A percentile compares a stretch with the other conserved stretches of the same genome.
phyloP scores from a whole-genome alignment of 345 rosid genomes.

The Carallia pectinifolia region DNA sequence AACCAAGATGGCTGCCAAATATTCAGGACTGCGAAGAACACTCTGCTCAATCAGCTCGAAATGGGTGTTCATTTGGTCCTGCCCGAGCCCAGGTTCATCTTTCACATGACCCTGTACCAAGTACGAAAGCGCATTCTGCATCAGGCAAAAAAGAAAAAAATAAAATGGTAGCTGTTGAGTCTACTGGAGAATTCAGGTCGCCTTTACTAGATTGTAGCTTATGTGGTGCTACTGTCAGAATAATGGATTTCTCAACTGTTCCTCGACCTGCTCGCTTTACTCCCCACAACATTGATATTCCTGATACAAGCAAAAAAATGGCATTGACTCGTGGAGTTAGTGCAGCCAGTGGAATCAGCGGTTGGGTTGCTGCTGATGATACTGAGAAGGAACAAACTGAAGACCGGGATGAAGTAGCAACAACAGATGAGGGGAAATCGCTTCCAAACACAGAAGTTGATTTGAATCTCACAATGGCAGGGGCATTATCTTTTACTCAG shows the following conservation, averaged over 20 bases:
- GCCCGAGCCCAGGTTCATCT: slow-evolving; percentile 48
- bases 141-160: slow-evolving; percentile 63
- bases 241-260: slow-evolving; percentile 81
- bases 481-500: slow-evolving; percentile 61
- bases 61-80: slow-evolving; percentile 78
- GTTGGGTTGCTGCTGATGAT: slow-evolving; percentile 87
- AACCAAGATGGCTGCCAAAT: slow-evolving; percentile 92
- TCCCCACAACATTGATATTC: slow-evolving; percentile 63
- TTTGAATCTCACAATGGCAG: slow-evolving; percentile 79
- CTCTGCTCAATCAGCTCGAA: slow-evolving; percentile 96
- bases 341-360: slow-evolving; percentile 98
- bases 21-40: slow-evolving; percentile 99
- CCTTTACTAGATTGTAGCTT: slow-evolving; percentile 95
- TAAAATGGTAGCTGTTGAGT: slow-evolving; percentile 63
- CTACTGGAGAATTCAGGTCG: slow-evolving; percentile 68
- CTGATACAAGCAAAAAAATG: slow-evolving; percentile 82
- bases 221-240: slow-evolving; percentile 91
- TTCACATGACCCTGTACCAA: slow-evolving; percentile 66
- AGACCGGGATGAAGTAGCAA: slow-evolving; percentile 90
- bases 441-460: slow-evolving; percentile 50
- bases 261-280: slow-evolving; percentile 72
- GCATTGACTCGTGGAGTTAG: slow-evolving; percentile 82
- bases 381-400: slow-evolving; percentile 68
- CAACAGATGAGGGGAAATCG: slow-evolving; percentile 62
- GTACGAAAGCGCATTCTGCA: slow-evolving; percentile 69